Evolutionary conservation across 495 filamentous ascomycete genomes (phyloP), one percentile per base, ranked within the genome.

Genomic region (Alectoria sarmentosa): DNA sequence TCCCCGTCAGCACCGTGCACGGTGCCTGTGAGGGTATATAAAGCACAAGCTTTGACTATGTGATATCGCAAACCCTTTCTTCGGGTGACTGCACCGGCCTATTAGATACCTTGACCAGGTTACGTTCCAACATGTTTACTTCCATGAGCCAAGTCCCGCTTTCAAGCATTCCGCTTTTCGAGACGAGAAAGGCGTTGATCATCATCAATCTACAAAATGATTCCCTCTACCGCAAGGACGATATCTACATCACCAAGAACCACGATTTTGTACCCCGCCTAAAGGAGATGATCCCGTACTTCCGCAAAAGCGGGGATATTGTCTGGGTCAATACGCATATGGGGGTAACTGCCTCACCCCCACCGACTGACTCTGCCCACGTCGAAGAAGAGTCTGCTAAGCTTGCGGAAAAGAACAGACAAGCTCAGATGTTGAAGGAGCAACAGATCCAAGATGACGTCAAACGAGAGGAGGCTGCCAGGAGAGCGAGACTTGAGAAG

Each of bases 171-270:
- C 83, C 84, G 21, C 71, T 74, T 28, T 81, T 88, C 62, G 76
- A 83, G 62, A 94, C 92, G 15, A 84, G 91, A 58, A 89, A 92
- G 77, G 94, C 91, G 1, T 76, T 98, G 46, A 77, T 98, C 32
- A 73, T 96, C 19, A 78, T 97, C 60, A 92, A 96, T 71, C 82
- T 96, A 30, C 94, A 98, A 67, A 96, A 96, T 72, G 94, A 97
- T 74, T 96, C 97, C 70, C 73, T 96, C 54, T 82, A 84, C 36
- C 74, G 84, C 1, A 81, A 84, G 44, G 91, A 89, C 39, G 84
- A 85, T 48, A 77, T 96, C 41, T 82, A 86, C 42, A 82, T 91
- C 49, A 78, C 78, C 52, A 82, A 84, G 52, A 84, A 85, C 26
- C 76, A 82, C 13, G 84, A 86, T 19, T 90, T 91, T 60, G 72